phyloP scores from a whole-genome alignment of 306 rosid genomes.

The Lithocarpus polystachyus region DNA sequence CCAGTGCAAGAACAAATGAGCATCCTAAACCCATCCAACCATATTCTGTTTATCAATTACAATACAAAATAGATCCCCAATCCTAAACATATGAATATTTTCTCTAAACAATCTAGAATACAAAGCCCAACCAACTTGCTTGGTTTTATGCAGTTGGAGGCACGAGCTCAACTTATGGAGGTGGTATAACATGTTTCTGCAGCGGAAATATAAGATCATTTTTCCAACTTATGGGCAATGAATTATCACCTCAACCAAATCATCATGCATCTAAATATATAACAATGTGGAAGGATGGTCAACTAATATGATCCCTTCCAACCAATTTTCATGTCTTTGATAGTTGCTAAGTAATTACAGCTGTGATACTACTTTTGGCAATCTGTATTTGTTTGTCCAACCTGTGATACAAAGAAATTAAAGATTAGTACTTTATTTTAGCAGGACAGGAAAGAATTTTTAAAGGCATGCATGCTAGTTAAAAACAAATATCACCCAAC shows the following conservation, averaged over 20 bases:
- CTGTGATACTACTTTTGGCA: constrained; percentile 17
- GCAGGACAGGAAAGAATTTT: not conserved
- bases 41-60: not conserved
- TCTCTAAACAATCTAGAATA: constrained; percentile 11
- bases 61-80: no score
- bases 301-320: constrained; percentile 27
- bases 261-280: not conserved
- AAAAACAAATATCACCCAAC: not conserved
- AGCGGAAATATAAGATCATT: no score
- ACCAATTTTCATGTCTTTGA: constrained; percentile 20
- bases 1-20: not conserved
- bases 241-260: not conserved
- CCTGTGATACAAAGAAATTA: constrained; percentile 17
- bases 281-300: not conserved
- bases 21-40: constrained; percentile 20
- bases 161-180: not conserved
- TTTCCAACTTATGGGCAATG: constrained; percentile 8
- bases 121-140: constrained; percentile 13
- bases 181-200: not conserved
- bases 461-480: not conserved
- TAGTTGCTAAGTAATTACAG: constrained; percentile 38
- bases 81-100: no score
- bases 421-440: not conserved
- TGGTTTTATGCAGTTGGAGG: not conserved
- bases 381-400: not conserved